Conservation (phyloP, 1,139 yeast genomes). For the Blastobotrys proliferans region DNA sequence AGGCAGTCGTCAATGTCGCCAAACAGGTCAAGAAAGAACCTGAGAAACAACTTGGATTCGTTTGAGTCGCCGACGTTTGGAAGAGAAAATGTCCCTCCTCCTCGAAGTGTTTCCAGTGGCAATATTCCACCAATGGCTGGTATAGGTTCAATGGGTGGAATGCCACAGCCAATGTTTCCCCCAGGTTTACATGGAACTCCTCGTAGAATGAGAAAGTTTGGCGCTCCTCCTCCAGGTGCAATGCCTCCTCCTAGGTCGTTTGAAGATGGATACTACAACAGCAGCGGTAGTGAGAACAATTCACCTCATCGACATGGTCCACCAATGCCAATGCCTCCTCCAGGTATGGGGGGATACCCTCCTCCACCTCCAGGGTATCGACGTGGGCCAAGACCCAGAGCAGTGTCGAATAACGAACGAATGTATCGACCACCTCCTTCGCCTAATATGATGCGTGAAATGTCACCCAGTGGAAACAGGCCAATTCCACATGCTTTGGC, state of each 20-base stretch:
- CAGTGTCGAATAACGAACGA: conserved; percentile 5
- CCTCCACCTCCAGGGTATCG: conserved; percentile 4
- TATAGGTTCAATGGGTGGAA: conserved; percentile 5
- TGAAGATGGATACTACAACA: too few relatives aligned
- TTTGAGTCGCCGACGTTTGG: conserved; percentile 24
- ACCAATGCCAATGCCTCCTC: too few relatives aligned
- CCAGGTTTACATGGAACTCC: too few relatives aligned
- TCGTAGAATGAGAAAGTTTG: conserved; percentile 1
- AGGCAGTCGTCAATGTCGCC: conserved; percentile 10
- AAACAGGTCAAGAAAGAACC: not conserved
- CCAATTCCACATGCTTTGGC: not conserved
- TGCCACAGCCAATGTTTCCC: not conserved
- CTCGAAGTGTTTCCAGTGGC: not conserved
- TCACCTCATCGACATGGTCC: too few relatives aligned
- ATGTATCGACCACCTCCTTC: conserved; percentile 1
- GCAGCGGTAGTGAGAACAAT: too few relatives aligned
- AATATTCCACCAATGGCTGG: not conserved
- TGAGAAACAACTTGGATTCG: conserved; percentile 20
- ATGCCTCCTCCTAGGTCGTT: too few relatives aligned
- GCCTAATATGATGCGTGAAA: too few relatives aligned
- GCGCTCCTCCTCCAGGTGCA: conserved; percentile 1
- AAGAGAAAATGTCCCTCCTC: conserved; percentile 12
- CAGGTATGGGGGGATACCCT: not conserved
- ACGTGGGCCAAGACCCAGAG: conserved; percentile 7
- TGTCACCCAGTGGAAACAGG: not conserved